Evolutionary conservation across 345 rosid species (phyloP).

Genomic region (Balakata baccata): DNA sequence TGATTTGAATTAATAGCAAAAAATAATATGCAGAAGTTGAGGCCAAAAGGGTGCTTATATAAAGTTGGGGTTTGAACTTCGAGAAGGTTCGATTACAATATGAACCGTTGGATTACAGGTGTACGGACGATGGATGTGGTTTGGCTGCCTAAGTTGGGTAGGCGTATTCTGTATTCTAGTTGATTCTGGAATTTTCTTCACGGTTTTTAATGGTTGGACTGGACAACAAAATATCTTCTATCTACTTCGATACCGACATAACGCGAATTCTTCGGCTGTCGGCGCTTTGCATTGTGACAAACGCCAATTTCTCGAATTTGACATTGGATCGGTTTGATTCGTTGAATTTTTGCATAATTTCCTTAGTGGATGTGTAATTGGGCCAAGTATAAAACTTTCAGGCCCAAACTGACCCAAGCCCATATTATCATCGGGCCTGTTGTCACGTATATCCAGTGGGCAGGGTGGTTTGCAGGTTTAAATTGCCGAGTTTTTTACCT

Average conservation of each 20-base stretch:
- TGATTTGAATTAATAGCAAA: no score
- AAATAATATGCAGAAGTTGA: no score
- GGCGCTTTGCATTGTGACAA: background rate
- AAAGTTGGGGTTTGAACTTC: background rate
- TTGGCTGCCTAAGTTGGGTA: background rate
- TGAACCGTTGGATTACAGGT: background rate
- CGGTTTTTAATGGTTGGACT: no score
- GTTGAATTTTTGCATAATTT: no score
- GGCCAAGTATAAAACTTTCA: no score
- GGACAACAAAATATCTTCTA: background rate
- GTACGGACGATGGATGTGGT: background rate
- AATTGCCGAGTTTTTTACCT: conserved; percentile 23
- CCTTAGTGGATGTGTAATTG: no score
- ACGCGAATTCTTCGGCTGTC: background rate
- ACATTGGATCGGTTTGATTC: no score
- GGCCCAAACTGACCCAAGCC: no score
- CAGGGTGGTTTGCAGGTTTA: background rate
- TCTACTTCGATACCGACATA: background rate
- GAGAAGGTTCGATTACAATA: conserved; percentile 1
- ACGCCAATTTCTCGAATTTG: no score
- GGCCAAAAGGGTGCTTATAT: background rate
- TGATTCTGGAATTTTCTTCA: background rate
- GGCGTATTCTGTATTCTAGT: background rate
- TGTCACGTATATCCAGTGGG: background rate
- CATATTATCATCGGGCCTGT: no score